A percentile compares a stretch with the other conserved stretches of the same genome.
Evolutionary conservation across 768 basidiomycete genomes (phyloP).

Genomic region (Coprinopsis sp.): DNA sequence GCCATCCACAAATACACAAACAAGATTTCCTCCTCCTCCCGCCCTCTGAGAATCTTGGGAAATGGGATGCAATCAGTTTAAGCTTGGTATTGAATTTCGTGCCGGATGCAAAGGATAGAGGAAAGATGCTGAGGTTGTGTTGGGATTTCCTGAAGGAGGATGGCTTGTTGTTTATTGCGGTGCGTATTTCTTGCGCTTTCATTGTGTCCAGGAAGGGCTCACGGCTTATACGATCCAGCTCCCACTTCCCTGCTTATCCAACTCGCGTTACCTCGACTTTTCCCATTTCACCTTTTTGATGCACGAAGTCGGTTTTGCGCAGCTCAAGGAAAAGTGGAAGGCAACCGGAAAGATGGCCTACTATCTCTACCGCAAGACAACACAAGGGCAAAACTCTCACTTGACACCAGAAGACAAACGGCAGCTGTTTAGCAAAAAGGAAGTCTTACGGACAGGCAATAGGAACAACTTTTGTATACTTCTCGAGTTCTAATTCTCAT

Average conservation of each 20-base stretch:
- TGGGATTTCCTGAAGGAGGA: slow-evolving; percentile 47
- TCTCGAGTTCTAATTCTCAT: slow-evolving; percentile 17
- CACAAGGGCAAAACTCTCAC: neutral
- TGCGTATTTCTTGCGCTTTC: slow-evolving; percentile 29
- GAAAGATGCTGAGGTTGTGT: slow-evolving; percentile 68
- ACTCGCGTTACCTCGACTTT: slow-evolving; percentile 77
- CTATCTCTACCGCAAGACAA: slow-evolving; percentile 65
- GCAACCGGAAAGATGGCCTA: slow-evolving; percentile 81
- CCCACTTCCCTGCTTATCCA: slow-evolving; percentile 77
- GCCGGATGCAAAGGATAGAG: slow-evolving; percentile 68
- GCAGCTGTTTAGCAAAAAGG: slow-evolving; percentile 43
- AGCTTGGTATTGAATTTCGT: slow-evolving; percentile 92
- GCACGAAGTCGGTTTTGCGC: slow-evolving; percentile 56
- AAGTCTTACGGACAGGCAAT: slow-evolving; percentile 51
- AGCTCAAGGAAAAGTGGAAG: slow-evolving; percentile 58
- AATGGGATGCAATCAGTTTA: slow-evolving; percentile 80
- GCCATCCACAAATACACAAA: slow-evolving; percentile 76
- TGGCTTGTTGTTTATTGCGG: slow-evolving; percentile 69
- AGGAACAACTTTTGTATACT: slow-evolving; percentile 76
- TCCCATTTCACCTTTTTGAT: slow-evolving; percentile 56
- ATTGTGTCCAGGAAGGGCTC: neutral
- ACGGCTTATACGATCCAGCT: slow-evolving; percentile 42
- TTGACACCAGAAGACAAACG: too few relatives aligned
- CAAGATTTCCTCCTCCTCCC: slow-evolving; percentile 81
- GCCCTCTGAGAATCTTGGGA: slow-evolving; percentile 37